phyloP scores from a whole-genome alignment of 768 basidiomycete genomes.

The Leccinellum albellum region DNA sequence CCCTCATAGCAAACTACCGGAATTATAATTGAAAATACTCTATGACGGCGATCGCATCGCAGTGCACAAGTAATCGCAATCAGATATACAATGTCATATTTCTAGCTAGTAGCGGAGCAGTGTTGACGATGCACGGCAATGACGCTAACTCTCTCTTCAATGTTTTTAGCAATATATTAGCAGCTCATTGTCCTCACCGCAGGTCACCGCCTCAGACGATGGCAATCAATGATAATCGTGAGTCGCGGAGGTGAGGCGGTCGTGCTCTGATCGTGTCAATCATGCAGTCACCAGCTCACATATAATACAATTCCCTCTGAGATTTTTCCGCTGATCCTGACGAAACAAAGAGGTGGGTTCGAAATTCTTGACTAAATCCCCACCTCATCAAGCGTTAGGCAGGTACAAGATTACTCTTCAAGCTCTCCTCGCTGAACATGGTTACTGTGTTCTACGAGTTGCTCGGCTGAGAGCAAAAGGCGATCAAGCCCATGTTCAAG shows the following conservation, averaged over 20 bases:
- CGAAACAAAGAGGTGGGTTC: constrained; percentile 69
- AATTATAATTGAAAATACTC: too few species aligned
- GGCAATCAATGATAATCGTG: constrained; percentile 32
- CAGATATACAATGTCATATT: too few species aligned
- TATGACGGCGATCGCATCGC: too few species aligned
- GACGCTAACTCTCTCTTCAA: too few species aligned
- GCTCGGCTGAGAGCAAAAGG: constrained; percentile 79
- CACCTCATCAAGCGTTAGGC: background rate
- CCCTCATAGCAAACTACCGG: too few species aligned
- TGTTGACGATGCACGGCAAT: too few species aligned
- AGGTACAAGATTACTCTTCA: constrained; percentile 80
- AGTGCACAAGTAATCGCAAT: too few species aligned
- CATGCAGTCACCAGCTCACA: constrained; percentile 88
- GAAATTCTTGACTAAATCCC: background rate
- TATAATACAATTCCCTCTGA: constrained; percentile 78
- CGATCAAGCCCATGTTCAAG: constrained; percentile 93
- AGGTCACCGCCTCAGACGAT: constrained; percentile 36
- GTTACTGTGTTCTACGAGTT: constrained; percentile 79
- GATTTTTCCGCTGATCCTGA: constrained; percentile 66
- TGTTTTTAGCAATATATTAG: too few species aligned
- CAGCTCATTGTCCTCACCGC: too few species aligned
- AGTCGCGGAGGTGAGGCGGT: constrained; percentile 90
- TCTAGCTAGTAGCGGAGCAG: too few species aligned
- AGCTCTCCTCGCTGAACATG: constrained; percentile 66
- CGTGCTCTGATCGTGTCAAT: constrained; percentile 94